Base-by-base conservation (phyloP, 2,329 filamentous ascomycete genomes). In the Fusarium subtropicale region DNA sequence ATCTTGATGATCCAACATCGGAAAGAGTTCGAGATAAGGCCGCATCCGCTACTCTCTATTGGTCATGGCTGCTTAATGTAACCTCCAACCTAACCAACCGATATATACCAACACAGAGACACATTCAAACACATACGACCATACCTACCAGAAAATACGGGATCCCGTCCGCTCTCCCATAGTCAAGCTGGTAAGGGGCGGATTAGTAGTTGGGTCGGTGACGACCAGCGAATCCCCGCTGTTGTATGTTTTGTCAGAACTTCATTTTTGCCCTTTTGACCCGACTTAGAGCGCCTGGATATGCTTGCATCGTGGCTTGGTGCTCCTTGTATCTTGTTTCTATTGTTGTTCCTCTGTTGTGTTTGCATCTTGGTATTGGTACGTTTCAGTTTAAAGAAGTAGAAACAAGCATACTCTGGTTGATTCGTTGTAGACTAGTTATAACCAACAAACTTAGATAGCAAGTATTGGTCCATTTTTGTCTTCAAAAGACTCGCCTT, bases 41-140 rank as follows among this genome's bases (percentile, higher is more conserved):
- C 34, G 2, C 9, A 36, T 11, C 34, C 5, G 7, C 34, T n/a
- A 18, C 18, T n/a, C 18, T 36, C 34, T 8, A 10, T 6, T n/a
- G 34, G 5, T 18, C 16, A 11, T 30, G 18, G 5, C 5, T n/a
- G 16, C 16, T n/a, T 36, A 10, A 8, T n/a, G 34, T 18, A 11
- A 36, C 34, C 9, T n/a, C 16, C 16, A 10, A 2, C 9, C 4
- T 1, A 18, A 36, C 5, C 1, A 1, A 1, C 34, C 34, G 3
- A 18, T 36, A 36, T 38, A 38, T 38, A 13, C 11, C 7, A 12
- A 38, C 5, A 0, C 7, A 12, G 20, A 2, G 1, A 1, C 11
- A 7, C 3, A 20, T 20, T 4, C 11, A 20, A 20, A 6, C 11
- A 38, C 36, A 38, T 38, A 38, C 36, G 36, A 38, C 36, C 36